Percentiles rank a stretch among this genome's conserved stretches.
These are phyloP conservation scores for Ambrosia artemisiifolia DNA, from an alignment of 129 eudicot genomes.

Conservation along the genomic window DNA sequence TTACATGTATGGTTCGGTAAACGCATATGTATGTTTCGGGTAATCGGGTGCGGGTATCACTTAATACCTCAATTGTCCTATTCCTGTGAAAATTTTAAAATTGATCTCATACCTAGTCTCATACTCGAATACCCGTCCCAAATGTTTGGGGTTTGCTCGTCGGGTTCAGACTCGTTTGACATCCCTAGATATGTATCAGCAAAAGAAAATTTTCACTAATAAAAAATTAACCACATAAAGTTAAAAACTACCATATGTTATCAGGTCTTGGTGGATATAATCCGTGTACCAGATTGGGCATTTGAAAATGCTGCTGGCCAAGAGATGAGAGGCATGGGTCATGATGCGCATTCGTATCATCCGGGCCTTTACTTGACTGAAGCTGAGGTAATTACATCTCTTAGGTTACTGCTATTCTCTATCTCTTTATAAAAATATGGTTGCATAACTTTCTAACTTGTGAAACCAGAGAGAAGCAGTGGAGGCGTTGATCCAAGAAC, in stretches of 20 bases:
- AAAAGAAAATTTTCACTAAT: not conserved
- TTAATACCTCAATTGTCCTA: no score
- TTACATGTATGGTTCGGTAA: no score
- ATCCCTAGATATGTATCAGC: not conserved
- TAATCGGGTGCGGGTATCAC: no score
- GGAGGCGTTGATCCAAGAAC: constrained; percentile 93
- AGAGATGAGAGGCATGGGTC: constrained; percentile 90
- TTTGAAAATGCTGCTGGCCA: constrained; percentile 90
- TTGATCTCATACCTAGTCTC: no score
- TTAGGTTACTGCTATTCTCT: not conserved
- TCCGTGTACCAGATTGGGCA: constrained; percentile 89
- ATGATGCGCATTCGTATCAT: constrained; percentile 74
- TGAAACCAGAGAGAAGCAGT: constrained; percentile 83
- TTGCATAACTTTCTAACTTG: not conserved
- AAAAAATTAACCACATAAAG: not conserved
- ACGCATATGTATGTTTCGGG: no score
- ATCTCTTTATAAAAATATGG: not conserved
- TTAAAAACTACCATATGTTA: not conserved
- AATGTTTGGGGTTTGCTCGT: no score
- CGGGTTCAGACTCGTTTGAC: no score
- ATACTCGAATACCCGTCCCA: no score
- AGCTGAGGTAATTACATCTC: constrained; percentile 55
- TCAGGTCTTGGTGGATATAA: constrained; percentile 83
- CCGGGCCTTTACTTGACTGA: constrained; percentile 88
- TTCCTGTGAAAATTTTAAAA: no score